Percentiles rank a stretch among this genome's conserved stretches.
Conservation (phyloP, 495 filamentous ascomycete genomes). For the Acidomyces sp. region DNA sequence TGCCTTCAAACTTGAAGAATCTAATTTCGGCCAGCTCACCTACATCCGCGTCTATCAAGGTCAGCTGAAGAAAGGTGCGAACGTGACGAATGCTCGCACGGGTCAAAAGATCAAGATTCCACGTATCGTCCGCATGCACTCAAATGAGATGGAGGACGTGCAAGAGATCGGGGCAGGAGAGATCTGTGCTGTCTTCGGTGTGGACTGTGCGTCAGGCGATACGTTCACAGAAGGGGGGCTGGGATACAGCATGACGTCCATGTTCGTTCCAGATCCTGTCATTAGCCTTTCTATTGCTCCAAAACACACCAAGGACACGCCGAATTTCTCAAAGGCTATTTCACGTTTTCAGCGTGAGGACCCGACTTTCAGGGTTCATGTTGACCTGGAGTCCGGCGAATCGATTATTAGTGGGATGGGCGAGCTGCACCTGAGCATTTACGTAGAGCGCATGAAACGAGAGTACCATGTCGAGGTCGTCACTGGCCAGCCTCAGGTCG, state of each 20-base stretch:
- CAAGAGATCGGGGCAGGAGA: slow-evolving; percentile 85
- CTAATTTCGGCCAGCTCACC: slow-evolving; percentile 95
- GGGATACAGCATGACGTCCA: slow-evolving; percentile 94
- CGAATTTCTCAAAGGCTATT: slow-evolving; percentile 98
- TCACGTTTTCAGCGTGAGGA: slow-evolving; percentile 98
- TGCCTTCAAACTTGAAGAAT: slow-evolving; percentile 98
- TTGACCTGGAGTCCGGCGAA: slow-evolving; percentile 80
- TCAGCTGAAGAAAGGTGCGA: slow-evolving; percentile 68
- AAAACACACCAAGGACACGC: slow-evolving; percentile 79
- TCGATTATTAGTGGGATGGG: slow-evolving; percentile 99
- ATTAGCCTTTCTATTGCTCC: slow-evolving; percentile 96
- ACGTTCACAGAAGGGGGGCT: slow-evolving; percentile 92
- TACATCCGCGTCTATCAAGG: slow-evolving; percentile 99
- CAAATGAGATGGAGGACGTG: slow-evolving; percentile 98
- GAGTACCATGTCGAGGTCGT: slow-evolving; percentile 93
- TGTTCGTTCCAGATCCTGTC: slow-evolving; percentile 98
- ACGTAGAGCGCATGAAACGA: slow-evolving; percentile 93
- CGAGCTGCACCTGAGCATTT: slow-evolving; percentile 92
- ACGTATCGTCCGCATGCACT: slow-evolving; percentile 98
- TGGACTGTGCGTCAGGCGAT: slow-evolving; percentile 96
- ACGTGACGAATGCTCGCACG: slow-evolving; percentile 84
- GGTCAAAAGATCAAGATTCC: slow-evolving; percentile 96
- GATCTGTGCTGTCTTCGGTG: slow-evolving; percentile 96
- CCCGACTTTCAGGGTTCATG: slow-evolving; percentile 89
- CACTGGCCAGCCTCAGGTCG: slow-evolving; percentile 93